phyloP scores from a whole-genome alignment of 768 basidiomycete species.

The Pleurotus ostreatus region DNA sequence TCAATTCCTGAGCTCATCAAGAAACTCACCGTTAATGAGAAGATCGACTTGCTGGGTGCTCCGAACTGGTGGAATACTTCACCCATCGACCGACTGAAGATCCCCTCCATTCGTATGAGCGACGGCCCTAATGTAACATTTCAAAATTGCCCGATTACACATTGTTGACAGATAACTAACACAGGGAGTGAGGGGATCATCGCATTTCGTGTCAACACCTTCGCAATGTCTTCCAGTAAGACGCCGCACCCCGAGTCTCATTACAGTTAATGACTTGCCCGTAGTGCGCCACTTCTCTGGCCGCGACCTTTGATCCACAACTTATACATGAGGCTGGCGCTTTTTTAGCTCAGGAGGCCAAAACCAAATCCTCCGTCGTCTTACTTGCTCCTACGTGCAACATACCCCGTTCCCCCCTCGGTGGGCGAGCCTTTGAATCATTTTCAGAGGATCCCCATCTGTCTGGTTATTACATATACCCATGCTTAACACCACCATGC shows the following conservation, averaged over 20 bases:
- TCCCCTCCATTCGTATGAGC: conserved; percentile 68
- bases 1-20: conserved; percentile 47
- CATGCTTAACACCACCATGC: background rate
- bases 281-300: conserved; percentile 67
- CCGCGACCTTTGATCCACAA: conserved; percentile 63
- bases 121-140: conserved; percentile 58
- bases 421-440: conserved; percentile 64
- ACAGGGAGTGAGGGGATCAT: conserved; percentile 65
- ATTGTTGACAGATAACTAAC: conserved; percentile 2
- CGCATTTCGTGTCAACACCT: conserved; percentile 60
- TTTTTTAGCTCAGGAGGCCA: conserved; percentile 63
- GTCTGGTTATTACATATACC: conserved; percentile 36
- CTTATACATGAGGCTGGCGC: conserved; percentile 50
- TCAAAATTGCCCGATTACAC: background rate
- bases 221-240: conserved; percentile 63
- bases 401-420: conserved; percentile 62
- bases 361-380: conserved; percentile 58
- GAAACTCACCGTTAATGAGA: conserved; percentile 57
- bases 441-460: conserved; percentile 71
- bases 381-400: conserved; percentile 75
- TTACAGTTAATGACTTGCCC: background rate
- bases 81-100: conserved; percentile 49
- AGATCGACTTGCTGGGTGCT: conserved; percentile 57
- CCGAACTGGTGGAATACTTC: conserved; percentile 73
- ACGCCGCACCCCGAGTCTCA: background rate